phyloP scores from a whole-genome alignment of 2,329 filamentous ascomycete species.

The Hypomyces rosellus region DNA sequence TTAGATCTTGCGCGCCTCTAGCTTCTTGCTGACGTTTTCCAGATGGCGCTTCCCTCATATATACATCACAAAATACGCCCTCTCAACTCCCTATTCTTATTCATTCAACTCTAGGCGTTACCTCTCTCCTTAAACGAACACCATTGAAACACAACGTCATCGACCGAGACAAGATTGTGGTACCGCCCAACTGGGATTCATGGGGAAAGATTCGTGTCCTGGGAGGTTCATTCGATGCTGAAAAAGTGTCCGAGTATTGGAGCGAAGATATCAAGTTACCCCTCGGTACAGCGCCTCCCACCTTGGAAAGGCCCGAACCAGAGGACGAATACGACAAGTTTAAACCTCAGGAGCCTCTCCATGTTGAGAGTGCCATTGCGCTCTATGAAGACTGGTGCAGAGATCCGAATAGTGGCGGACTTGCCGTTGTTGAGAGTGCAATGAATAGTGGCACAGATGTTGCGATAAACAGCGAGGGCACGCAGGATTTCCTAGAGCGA shows the following conservation, averaged over 20 bases:
- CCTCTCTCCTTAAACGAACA: conserved; percentile 71
- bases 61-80: conserved; percentile 69
- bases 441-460: conserved; percentile 31
- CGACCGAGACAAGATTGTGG: conserved; percentile 87
- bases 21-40: conserved; percentile 13
- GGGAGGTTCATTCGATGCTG: conserved; percentile 86
- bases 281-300: conserved; percentile 21
- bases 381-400: conserved; percentile 75
- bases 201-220: conserved; percentile 96
- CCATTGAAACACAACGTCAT: conserved; percentile 85
- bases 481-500: conserved; percentile 68
- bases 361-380: conserved; percentile 55
- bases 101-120: conserved; percentile 80
- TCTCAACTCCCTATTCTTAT: conserved; percentile 74
- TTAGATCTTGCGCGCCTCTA: neutral
- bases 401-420: conserved; percentile 60
- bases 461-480: conserved; percentile 46
- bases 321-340: conserved; percentile 14
- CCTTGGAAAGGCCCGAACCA: conserved; percentile 17
- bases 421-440: conserved; percentile 34
- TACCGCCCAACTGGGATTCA: conserved; percentile 96
- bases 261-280: conserved; percentile 68
- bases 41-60: conserved; percentile 82
- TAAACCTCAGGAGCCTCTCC: conserved; percentile 6
- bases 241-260: conserved; percentile 80